Evolutionary conservation across 805 yeast genomes (phyloP).

Genomic region (Schizosaccharomyces japonicus): DNA sequence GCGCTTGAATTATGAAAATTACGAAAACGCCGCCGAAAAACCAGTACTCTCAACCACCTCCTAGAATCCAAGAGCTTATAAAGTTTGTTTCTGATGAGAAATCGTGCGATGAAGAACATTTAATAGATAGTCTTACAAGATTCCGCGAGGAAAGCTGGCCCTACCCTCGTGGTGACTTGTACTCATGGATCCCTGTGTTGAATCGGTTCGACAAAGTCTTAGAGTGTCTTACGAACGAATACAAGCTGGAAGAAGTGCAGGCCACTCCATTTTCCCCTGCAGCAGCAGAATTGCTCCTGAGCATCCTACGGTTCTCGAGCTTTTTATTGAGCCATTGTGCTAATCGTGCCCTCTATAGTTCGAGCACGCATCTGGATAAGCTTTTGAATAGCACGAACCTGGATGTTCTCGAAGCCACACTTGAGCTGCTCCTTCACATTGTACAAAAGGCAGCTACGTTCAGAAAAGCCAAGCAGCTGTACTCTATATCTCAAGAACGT

Average conservation of each 20-base stretch:
- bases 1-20: not conserved
- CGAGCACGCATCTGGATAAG: slow-evolving; percentile 21
- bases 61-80: not conserved
- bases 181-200: slow-evolving; percentile 54
- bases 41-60: not conserved
- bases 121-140: not conserved
- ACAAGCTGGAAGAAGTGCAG: slow-evolving; percentile 24
- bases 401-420: not conserved
- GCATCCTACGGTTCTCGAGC: slow-evolving; percentile 38
- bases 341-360: slow-evolving; percentile 43
- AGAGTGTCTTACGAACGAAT: slow-evolving; percentile 29
- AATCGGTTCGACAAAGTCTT: slow-evolving; percentile 51
- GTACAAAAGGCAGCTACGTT: not conserved
- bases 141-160: slow-evolving; percentile 22
- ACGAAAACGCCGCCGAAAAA: slow-evolving; percentile 1
- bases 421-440: not conserved
- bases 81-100: not conserved
- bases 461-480: not conserved
- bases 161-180: slow-evolving; percentile 42
- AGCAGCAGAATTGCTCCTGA: slow-evolving; percentile 27
- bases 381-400: not conserved
- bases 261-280: slow-evolving; percentile 21
- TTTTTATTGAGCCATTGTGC: slow-evolving; percentile 44
- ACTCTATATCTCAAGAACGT: slow-evolving; percentile 1
- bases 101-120: too few species aligned